Percentiles rank a stretch among this genome's conserved stretches.
Evolutionary conservation across 2,329 filamentous ascomycete genomes (phyloP).

Genomic region (Xylaria sp.): DNA sequence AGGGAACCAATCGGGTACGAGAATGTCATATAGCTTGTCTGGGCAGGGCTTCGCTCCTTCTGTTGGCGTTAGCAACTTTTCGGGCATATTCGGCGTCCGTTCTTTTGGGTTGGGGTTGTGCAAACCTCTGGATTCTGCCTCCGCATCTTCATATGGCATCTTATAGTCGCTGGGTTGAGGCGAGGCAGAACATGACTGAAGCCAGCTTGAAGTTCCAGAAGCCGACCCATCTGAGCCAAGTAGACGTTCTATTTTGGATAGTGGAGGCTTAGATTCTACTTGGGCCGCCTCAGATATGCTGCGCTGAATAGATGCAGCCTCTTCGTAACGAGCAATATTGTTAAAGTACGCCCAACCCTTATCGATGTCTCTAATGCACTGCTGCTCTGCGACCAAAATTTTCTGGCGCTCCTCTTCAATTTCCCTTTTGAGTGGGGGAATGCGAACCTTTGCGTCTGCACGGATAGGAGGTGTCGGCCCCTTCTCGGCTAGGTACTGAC

Average conservation of each 20-base stretch:
- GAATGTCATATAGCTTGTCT: constrained; percentile 23
- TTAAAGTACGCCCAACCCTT: constrained; percentile 36
- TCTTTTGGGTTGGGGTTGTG: neutral
- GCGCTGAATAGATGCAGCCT: constrained; percentile 27
- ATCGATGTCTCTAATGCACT: constrained; percentile 36
- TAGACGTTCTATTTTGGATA: constrained; percentile 37
- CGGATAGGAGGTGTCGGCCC: constrained; percentile 16
- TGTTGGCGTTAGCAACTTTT: neutral
- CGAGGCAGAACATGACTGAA: neutral
- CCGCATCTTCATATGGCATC: constrained; percentile 7
- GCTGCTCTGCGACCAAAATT: constrained; percentile 26
- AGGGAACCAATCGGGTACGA: constrained; percentile 46
- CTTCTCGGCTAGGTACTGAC: constrained; percentile 19
- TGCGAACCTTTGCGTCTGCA: constrained; percentile 17
- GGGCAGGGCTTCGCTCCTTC: constrained; percentile 1
- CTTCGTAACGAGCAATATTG: constrained; percentile 34
- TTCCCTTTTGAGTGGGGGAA: constrained; percentile 15
- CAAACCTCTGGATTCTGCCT: neutral
- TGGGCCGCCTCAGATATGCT: constrained; percentile 1
- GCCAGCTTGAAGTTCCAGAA: constrained; percentile 9
- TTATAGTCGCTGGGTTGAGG: constrained; percentile 1
- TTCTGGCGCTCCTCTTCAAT: constrained; percentile 13
- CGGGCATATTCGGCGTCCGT: neutral
- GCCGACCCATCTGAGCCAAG: constrained; percentile 40
- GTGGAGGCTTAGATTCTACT: constrained; percentile 6